Conservation (phyloP, 2,329 filamentous ascomycete genomes). For the Calcarisporium arbuscula region DNA sequence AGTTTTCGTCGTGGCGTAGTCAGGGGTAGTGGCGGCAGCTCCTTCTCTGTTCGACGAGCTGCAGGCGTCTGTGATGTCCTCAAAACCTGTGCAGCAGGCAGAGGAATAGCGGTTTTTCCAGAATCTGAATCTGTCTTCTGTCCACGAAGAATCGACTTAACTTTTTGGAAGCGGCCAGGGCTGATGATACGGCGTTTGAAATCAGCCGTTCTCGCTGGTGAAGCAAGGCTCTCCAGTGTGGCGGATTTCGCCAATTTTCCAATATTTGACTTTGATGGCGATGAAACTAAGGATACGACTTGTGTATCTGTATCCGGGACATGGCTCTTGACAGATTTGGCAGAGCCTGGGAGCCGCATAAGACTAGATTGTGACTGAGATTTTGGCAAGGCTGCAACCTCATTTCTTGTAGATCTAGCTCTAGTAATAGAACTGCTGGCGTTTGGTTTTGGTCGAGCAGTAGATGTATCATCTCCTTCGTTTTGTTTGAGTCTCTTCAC, state of each 20-base stretch:
- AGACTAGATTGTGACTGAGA: conserved; percentile 41
- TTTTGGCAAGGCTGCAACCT: conserved; percentile 18
- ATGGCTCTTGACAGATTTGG: conserved; percentile 65
- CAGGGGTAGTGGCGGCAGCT: conserved; percentile 44
- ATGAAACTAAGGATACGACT: conserved; percentile 28
- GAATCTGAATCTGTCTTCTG: conserved; percentile 29
- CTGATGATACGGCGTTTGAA: conserved; percentile 35
- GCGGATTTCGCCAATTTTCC: conserved; percentile 41
- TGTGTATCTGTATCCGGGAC: conserved; percentile 17
- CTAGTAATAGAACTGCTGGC: conserved; percentile 43
- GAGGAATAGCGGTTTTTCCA: conserved; percentile 41
- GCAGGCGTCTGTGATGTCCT: conserved; percentile 46
- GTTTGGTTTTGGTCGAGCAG: conserved; percentile 52
- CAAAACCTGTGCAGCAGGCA: conserved; percentile 27
- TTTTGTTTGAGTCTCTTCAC: conserved; percentile 68
- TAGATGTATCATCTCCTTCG: conserved; percentile 62
- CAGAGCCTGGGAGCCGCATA: conserved; percentile 66
- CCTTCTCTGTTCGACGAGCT: conserved; percentile 41
- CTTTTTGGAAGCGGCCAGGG: conserved; percentile 45
- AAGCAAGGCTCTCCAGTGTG: conserved; percentile 39
- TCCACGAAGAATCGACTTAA: conserved; percentile 52
- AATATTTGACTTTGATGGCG: conserved; percentile 40
- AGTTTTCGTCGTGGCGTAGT: conserved; percentile 63
- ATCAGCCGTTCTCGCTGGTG: conserved; percentile 24
- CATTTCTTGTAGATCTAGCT: conserved; percentile 36